Base-by-base conservation (phyloP, 768 basidiomycete species). In the Antrodiella citrinella region DNA sequence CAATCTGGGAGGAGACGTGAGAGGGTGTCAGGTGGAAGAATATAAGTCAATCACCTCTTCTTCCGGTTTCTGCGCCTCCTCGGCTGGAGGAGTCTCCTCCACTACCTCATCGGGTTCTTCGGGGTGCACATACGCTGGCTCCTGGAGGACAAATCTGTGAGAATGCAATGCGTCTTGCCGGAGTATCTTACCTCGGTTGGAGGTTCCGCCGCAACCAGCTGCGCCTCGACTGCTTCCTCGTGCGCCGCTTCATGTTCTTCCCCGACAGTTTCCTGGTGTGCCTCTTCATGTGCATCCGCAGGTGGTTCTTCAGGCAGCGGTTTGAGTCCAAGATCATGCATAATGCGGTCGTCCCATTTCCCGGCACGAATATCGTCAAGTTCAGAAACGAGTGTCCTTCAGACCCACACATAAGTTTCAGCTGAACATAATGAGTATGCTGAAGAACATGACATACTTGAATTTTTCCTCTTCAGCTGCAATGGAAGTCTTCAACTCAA, bases 361-460 rank as follows among this genome's bases (percentile, higher is more conserved):
- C 89, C 88, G 11, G 74, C 69, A 22, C 82, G 81, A 53, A 92
- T 86, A 2, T 81, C 80, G 45, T 87, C 80, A 42, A 93, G 88
- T 65, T 94, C 91, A 2, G 74, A 67, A 18, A 82, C 72, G 12
- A 92, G 71, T 26, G 65, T 67, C 65, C 90, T 91, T 52, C 4
- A 22, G 20, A 35, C 18, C 22, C 15, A 44, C 26, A 42, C 22
- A 19, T 26, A 23, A 20, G n/a, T 7, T 4, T 24, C 15, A 39
- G 25, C 23, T 44, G 11, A 7, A 2, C 20, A 26, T 41, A 25
- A 15, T 10, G 13, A 26, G 38, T 5, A n/a, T n/a, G n/a, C n/a
- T n/a, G n/a, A n/a, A n/a, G n/a, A n/a, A n/a, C n/a, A n/a, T n/a
- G 39, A 43, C 75, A 22, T 60, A 85, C 88, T 80, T 88, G 77